These are phyloP conservation scores for Orbilia ellipsospora DNA, from an alignment of 2,329 filamentous ascomycete genomes.

Conservation along the genomic window DNA sequence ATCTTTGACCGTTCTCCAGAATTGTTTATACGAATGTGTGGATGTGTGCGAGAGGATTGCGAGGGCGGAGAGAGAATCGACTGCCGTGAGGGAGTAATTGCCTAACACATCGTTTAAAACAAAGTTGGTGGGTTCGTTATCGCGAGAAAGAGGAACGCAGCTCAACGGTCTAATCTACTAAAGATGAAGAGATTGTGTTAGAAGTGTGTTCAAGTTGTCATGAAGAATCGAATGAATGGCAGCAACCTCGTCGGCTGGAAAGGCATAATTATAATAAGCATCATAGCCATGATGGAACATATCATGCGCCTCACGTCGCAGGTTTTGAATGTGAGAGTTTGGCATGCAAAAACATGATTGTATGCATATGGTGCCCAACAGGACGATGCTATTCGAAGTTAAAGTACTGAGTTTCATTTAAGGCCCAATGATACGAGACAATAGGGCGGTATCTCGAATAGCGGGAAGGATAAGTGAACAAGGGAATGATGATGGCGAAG, in stretches of 20 bases:
- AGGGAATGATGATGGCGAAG: background rate
- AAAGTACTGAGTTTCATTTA: conserved; percentile 37
- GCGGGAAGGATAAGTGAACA: conserved; percentile 1
- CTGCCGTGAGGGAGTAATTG: conserved; percentile 94
- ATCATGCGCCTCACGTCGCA: conserved; percentile 43
- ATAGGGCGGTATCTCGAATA: background rate
- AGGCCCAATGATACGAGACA: background rate
- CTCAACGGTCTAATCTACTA: conserved; percentile 81
- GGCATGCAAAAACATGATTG: conserved; percentile 50
- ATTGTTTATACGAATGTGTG: conserved; percentile 70
- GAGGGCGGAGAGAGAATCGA: conserved; percentile 93
- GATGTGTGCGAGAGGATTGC: conserved; percentile 79
- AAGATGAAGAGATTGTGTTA: conserved; percentile 39
- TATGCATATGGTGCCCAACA: conserved; percentile 33
- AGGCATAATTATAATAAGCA: conserved; percentile 42
- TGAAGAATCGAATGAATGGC: background rate
- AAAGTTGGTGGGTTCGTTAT: conserved; percentile 81
- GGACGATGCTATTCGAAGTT: conserved; percentile 30
- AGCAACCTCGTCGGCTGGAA: conserved; percentile 45
- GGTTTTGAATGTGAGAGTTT: conserved; percentile 39
- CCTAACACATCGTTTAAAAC: conserved; percentile 95
- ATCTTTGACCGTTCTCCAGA: conserved; percentile 66
- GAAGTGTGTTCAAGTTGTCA: background rate
- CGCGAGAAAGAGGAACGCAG: conserved; percentile 84
- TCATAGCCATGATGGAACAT: conserved; percentile 54